These are phyloP conservation scores for Saccharomycopsis malanga DNA, from an alignment of 805 yeast genomes.

Conservation along the genomic window DNA sequence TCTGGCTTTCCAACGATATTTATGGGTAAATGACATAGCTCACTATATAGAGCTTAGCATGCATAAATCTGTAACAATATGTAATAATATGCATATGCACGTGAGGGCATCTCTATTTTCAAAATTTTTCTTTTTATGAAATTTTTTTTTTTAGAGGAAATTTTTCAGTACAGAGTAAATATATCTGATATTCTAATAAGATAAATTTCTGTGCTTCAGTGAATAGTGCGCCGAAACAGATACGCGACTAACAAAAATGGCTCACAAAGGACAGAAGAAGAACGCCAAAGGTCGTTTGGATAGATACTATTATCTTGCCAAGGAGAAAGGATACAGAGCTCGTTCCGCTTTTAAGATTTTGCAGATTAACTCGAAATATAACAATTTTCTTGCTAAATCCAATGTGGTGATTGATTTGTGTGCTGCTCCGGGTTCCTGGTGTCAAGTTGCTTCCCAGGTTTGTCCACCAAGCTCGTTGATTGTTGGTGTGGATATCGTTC, in stretches of 20 bases:
- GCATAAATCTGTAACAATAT: too few relatives aligned
- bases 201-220: background rate
- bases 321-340: conserved; percentile 97
- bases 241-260: conserved; percentile 41
- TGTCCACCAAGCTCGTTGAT: conserved; percentile 92
- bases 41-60: too few relatives aligned
- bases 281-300: conserved; percentile 98
- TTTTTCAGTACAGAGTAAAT: background rate
- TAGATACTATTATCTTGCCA: conserved; percentile 91
- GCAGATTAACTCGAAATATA: conserved; percentile 94
- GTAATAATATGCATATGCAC: background rate
- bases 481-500: conserved; percentile 98
- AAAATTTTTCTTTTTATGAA: background rate
- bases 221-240: background rate
- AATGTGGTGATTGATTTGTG: conserved; percentile 95
- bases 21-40: too few relatives aligned
- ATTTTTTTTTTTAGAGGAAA: too few relatives aligned
- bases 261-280: conserved; percentile 80
- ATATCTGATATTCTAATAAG: background rate
- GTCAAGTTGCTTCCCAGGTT: conserved; percentile 92
- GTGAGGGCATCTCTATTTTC: background rate
- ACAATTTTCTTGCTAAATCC: conserved; percentile 88
- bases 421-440: conserved; percentile 99
- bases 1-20: too few relatives aligned
- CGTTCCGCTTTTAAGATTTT: conserved; percentile 95